Conservation (phyloP, 768 basidiomycete species). For the Mycena galopus region DNA sequence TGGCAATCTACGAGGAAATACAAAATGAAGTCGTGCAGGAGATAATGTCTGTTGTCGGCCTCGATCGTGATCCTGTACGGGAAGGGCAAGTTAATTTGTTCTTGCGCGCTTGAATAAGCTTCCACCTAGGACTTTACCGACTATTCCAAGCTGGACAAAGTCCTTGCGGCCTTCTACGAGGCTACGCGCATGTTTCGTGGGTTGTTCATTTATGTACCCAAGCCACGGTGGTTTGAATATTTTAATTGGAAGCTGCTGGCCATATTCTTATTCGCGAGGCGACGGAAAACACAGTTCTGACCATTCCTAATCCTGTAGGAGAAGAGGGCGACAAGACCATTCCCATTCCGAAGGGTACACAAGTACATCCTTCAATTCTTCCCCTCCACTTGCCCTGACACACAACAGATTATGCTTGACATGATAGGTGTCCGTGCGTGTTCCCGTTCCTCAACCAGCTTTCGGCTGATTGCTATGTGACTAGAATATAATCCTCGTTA, state of each 20-base stretch:
- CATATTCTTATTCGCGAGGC: constrained; percentile 44
- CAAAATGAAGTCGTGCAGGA: constrained; percentile 64
- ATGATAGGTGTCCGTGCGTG: constrained; percentile 44
- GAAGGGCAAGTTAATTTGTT: neutral
- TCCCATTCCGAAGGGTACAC: constrained; percentile 39
- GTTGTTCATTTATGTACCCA: constrained; percentile 1
- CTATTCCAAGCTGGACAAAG: constrained; percentile 41
- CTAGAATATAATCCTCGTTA: constrained; percentile 66
- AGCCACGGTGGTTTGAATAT: neutral
- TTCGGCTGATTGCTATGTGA: neutral
- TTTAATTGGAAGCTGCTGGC: constrained; percentile 38
- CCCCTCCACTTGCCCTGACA: neutral
- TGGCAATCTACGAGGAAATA: constrained; percentile 60
- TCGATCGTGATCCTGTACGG: constrained; percentile 51
- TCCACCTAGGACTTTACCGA: constrained; percentile 34
- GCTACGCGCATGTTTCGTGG: constrained; percentile 46
- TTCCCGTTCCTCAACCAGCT: constrained; percentile 2
- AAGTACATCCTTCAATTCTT: constrained; percentile 5
- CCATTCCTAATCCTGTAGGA: constrained; percentile 42
- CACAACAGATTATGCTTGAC: constrained; percentile 45
- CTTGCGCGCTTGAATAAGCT: neutral
- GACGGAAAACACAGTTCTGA: constrained; percentile 44
- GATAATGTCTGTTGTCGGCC: constrained; percentile 53
- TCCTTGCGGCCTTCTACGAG: constrained; percentile 47
- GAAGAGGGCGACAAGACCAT: constrained; percentile 41